Conservation (phyloP, 371 early-diverging fungal genomes). For the Rhizopus arrhizus region DNA sequence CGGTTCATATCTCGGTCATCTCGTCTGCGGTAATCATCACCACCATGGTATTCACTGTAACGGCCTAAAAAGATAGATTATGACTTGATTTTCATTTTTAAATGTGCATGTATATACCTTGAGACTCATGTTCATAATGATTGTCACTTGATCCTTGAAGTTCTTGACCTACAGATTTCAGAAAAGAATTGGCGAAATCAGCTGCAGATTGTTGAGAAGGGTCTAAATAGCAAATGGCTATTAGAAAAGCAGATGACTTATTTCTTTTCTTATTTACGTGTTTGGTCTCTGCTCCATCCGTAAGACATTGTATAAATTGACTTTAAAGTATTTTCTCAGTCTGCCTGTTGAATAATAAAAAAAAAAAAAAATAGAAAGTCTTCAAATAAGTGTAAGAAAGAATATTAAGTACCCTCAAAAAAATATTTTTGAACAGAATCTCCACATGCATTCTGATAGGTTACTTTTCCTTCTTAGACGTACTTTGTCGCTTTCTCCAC, state of each 20-base stretch:
- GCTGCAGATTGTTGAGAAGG: slow-evolving; percentile 35
- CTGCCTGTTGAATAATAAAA: not conserved
- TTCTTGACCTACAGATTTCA: slow-evolving; percentile 51
- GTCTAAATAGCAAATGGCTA: not conserved
- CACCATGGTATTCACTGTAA: slow-evolving; percentile 25
- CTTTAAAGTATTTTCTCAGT: too few relatives aligned
- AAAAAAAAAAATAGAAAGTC: not conserved
- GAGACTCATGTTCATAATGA: slow-evolving; percentile 26
- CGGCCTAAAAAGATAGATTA: slow-evolving; percentile 10
- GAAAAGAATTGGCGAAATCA: slow-evolving; percentile 49
- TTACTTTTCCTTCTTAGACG: too few relatives aligned
- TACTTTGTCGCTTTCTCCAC: too few relatives aligned
- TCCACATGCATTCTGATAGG: too few relatives aligned
- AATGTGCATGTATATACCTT: slow-evolving; percentile 16
- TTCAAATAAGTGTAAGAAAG: too few relatives aligned
- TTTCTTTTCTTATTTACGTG: slow-evolving; percentile 13
- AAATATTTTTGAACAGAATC: too few relatives aligned
- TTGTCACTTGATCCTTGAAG: slow-evolving; percentile 29
- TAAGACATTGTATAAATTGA: slow-evolving; percentile 23
- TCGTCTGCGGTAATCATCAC: slow-evolving; percentile 27
- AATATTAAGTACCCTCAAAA: too few relatives aligned
- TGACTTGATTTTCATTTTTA: not conserved
- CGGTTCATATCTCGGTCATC: slow-evolving; percentile 26
- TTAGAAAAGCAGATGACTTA: not conserved
- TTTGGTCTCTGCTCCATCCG: slow-evolving; percentile 29